These are phyloP conservation scores for Aspergillus quadricinctus DNA, from an alignment of 2,329 filamentous ascomycete genomes.

Conservation along the genomic window DNA sequence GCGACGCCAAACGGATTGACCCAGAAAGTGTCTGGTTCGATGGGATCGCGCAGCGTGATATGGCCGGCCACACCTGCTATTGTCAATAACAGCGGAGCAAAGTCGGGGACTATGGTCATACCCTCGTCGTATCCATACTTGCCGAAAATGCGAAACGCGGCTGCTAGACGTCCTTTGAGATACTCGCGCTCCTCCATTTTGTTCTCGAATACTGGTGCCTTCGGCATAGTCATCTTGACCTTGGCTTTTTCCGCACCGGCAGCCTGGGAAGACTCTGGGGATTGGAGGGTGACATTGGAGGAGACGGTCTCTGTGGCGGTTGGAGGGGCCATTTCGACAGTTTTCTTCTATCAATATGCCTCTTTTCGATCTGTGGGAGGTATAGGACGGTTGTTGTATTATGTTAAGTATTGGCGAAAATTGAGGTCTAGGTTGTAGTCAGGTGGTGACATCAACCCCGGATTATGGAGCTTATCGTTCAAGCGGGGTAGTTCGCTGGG, in stretches of 20 bases:
- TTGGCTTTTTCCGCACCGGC: slow-evolving; percentile 23
- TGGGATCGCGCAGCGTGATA: slow-evolving; percentile 59
- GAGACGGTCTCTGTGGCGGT: slow-evolving; percentile 22
- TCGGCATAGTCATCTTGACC: slow-evolving; percentile 30
- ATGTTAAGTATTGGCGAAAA: background rate
- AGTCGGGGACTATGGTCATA: slow-evolving; percentile 3
- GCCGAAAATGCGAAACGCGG: slow-evolving; percentile 56
- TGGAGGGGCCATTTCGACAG: slow-evolving; percentile 24
- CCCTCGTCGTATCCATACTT: slow-evolving; percentile 54
- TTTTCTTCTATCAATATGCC: background rate
- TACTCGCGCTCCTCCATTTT: slow-evolving; percentile 48
- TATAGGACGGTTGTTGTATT: background rate
- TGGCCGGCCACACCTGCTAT: slow-evolving; percentile 56
- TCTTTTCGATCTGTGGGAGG: background rate
- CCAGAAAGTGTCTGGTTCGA: slow-evolving; percentile 59
- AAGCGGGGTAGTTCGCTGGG: background rate
- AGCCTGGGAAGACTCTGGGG: slow-evolving; percentile 21
- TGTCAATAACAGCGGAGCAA: background rate
- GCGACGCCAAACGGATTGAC: slow-evolving; percentile 63
- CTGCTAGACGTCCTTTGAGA: slow-evolving; percentile 51
- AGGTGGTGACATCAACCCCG: background rate
- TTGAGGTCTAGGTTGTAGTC: background rate
- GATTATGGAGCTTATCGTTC: background rate
- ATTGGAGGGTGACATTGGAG: slow-evolving; percentile 10
- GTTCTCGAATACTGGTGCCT: slow-evolving; percentile 36